Conservation (phyloP, 2,329 filamentous ascomycete species). For the Epichloe festucae region DNA sequence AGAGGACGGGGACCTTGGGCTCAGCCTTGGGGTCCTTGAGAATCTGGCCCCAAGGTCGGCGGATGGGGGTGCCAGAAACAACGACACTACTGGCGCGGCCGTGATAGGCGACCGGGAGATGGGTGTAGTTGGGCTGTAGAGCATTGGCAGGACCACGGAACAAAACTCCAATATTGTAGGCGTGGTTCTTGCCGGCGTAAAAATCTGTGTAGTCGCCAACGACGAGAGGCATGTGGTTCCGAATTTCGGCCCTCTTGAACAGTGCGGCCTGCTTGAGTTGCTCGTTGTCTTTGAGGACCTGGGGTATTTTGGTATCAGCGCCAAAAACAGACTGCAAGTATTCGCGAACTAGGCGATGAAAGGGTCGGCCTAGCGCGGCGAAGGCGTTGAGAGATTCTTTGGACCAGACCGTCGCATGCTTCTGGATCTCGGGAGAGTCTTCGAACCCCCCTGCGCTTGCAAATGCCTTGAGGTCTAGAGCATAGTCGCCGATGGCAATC, state of each 20-base stretch:
- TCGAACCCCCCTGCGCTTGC: constrained; percentile 30
- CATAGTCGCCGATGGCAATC: constrained; percentile 59
- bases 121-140: constrained; percentile 68
- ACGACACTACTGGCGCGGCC: constrained; percentile 66
- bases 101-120: constrained; percentile 72
- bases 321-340: constrained; percentile 50
- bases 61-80: constrained; percentile 57
- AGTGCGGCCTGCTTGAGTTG: constrained; percentile 17
- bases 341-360: constrained; percentile 57
- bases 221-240: constrained; percentile 58
- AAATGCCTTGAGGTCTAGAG: constrained; percentile 55
- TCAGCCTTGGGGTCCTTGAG: constrained; percentile 32
- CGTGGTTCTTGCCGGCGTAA: constrained; percentile 69
- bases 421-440: constrained; percentile 12
- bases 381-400: constrained; percentile 19
- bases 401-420: constrained; percentile 15
- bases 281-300: constrained; percentile 23
- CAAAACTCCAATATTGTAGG: constrained; percentile 54
- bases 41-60: constrained; percentile 62
- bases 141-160: constrained; percentile 64
- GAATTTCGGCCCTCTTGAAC: constrained; percentile 31
- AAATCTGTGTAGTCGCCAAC: constrained; percentile 82
- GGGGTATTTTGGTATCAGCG: constrained; percentile 33
- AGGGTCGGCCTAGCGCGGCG: constrained; percentile 46
- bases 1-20: constrained; percentile 44